Conservation (phyloP, 441 rosid genomes). For the Populus tomentosa region DNA sequence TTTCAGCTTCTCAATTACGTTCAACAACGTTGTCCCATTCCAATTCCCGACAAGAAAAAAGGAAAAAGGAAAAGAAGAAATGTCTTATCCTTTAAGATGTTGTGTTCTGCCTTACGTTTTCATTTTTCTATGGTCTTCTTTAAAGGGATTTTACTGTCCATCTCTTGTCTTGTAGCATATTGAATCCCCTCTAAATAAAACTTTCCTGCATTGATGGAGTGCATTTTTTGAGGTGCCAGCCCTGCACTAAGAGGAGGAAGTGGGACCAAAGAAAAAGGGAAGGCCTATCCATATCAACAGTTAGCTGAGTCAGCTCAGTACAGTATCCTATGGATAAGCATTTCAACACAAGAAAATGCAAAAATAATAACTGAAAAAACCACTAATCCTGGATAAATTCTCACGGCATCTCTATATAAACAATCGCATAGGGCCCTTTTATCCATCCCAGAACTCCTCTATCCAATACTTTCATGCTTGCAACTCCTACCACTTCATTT, state of each 20-base stretch:
- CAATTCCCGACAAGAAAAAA: not conserved
- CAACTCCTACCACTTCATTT: not conserved
- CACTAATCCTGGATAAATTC: not conserved
- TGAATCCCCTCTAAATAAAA: not conserved
- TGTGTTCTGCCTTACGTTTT: not conserved
- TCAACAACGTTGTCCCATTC: not conserved
- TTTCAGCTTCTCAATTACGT: not conserved
- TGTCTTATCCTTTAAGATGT: not conserved
- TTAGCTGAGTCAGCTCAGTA: constrained; percentile 39
- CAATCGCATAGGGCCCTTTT: not conserved
- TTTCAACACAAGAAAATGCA: not conserved
- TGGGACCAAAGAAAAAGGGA: not conserved
- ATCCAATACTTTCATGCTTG: not conserved
- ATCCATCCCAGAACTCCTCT: constrained; percentile 1
- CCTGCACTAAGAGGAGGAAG: not conserved
- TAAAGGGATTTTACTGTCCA: not conserved
- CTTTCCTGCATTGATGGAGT: not conserved
- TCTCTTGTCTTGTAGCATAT: not conserved
- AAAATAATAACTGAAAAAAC: not conserved
- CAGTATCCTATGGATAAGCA: constrained; percentile 30
- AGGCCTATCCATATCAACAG: constrained; percentile 30
- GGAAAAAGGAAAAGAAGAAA: too few species aligned
- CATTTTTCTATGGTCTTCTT: not conserved
- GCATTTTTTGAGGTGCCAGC: not conserved
- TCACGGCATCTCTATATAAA: not conserved